phyloP scores from a whole-genome alignment of 306 rosid species.

The Quercus variabilis region DNA sequence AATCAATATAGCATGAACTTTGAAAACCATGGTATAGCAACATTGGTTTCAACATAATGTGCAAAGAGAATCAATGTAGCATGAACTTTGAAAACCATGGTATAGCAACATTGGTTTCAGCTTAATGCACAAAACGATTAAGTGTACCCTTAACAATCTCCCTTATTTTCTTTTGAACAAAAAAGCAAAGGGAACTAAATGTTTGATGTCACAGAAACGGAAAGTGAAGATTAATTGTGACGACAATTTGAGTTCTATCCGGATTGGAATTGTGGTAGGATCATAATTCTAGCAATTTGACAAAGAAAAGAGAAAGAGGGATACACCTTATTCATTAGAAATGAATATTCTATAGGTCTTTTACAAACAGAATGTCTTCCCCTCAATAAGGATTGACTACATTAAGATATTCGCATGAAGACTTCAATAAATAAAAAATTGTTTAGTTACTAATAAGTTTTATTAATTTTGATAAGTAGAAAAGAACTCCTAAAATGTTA shows the following conservation, averaged over 20 bases:
- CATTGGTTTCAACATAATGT: not conserved
- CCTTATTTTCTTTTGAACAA: too few species aligned
- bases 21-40: not conserved
- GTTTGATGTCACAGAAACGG: too few species aligned
- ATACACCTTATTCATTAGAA: too few species aligned
- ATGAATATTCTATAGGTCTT: too few species aligned
- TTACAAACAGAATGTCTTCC: too few species aligned
- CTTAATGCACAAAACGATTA: not conserved
- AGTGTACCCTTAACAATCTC: not conserved
- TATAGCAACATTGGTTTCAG: not conserved
- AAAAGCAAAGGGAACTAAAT: too few species aligned
- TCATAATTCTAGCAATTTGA: too few species aligned
- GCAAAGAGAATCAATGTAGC: conserved; percentile 9
- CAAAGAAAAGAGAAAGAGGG: too few species aligned
- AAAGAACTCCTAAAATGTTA: not conserved
- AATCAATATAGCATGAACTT: conserved; percentile 21
- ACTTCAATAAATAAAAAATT: not conserved
- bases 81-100: conserved; percentile 3
- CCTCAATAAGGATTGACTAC: not conserved
- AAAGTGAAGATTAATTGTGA: too few species aligned
- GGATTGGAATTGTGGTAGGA: too few species aligned
- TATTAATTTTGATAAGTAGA: not conserved
- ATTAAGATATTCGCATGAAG: not conserved
- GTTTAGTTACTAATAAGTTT: not conserved
- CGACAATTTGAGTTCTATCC: too few species aligned